Evolutionary conservation across 768 basidiomycete genomes (phyloP), one percentile per base, ranked within the genome.

Genomic region (Macrolepiota dolichaula): DNA sequence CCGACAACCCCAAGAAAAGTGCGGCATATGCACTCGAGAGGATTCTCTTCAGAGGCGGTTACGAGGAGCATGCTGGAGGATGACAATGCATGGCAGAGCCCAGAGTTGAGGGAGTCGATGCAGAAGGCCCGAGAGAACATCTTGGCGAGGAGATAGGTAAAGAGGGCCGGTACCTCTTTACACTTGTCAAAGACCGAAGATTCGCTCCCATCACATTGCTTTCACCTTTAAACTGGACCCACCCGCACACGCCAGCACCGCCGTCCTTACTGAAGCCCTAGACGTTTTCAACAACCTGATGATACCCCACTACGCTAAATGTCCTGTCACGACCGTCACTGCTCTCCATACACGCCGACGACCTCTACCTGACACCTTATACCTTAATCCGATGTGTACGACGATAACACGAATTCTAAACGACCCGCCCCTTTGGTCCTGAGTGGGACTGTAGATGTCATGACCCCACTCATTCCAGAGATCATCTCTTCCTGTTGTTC

Each of bases 41-140:
- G 66, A 0, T 46, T 59, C 12, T 62, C 58, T 5, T 36, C 66
- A 4, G 60, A 63, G 32, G 49, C 65, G 1, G 42, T 47, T 19
- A 57, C 55, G 40, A 51, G 50, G 24, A 47, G 36, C 55, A 55
- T 54, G 11, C 69, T 71, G 27, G 87, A 87, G 64, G 84, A 85
- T 53, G 74, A 78, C 47, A 67, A 65, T 32, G 63, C 75, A 9
- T 88, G 84, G 81, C 77, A 83, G 70, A 91, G 87, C 68, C 79
- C 84, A 1, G 86, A 88, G 74, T 68, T 92, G 40, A 79, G 82
- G 59, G 86, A 88, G 73, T 82, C 80, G 27, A 92, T 92, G 90
- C 85, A 85, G 71, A 75, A 77, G 7, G 90, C 90, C 9, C 76
- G 90, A 32, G 81, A 80, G 42, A 70, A 74, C 62, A 59, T 76